phyloP scores from a whole-genome alignment of 192 early-diverging fungal species.

The Coemansia sp. region DNA sequence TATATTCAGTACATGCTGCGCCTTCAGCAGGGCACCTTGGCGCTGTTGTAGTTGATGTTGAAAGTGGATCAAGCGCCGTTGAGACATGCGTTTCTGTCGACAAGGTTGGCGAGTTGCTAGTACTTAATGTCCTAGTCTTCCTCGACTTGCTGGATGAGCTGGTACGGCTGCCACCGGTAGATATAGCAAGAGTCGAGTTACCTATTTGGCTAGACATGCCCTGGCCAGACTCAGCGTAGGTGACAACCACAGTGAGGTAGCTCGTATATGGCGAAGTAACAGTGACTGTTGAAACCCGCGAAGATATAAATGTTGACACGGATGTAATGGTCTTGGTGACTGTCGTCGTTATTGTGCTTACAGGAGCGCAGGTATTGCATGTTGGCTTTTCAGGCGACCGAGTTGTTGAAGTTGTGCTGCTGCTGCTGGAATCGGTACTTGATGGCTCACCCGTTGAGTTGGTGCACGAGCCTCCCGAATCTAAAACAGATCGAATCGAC shows the following conservation, averaged over 20 bases:
- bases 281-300: constrained; percentile 10
- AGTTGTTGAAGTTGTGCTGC: constrained; percentile 3
- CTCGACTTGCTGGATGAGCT: neutral
- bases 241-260: constrained; percentile 21
- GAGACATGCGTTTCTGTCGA: neutral
- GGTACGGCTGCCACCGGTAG: neutral
- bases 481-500: constrained; percentile 22
- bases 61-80: neutral
- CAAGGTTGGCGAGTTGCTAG: neutral
- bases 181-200: neutral
- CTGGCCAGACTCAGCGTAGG: constrained; percentile 4
- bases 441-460: neutral
- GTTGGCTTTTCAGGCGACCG: constrained; percentile 24
- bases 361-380: neutral
- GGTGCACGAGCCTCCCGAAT: constrained; percentile 27
- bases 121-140: neutral
- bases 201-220: neutral
- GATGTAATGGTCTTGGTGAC: constrained; percentile 34
- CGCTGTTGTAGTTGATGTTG: constrained; percentile 14
- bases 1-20: constrained; percentile 30
- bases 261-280: constrained; percentile 17
- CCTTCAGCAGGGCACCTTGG: constrained; percentile 47
- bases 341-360: constrained; percentile 15
- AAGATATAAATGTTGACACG: constrained; percentile 34
- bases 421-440: constrained; percentile 9